Conservation (phyloP, 208 protist genomes). For the Phytomonas sp. region DNA sequence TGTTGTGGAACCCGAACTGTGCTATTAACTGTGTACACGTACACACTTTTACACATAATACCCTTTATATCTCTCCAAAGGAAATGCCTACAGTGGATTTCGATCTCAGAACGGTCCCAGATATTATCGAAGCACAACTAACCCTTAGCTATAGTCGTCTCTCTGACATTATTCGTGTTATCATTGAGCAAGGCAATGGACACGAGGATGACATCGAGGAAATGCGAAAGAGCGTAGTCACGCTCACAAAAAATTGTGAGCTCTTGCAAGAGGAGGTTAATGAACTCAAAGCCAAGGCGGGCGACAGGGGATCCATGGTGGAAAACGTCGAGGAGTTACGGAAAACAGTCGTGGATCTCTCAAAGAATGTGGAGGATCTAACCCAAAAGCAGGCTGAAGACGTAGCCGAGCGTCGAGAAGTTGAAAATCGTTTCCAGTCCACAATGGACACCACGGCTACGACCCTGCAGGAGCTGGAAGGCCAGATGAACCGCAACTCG, state of each 20-base stretch:
- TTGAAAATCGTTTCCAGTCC: too few relatives aligned
- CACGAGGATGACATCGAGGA: constrained; percentile 74
- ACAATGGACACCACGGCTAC: constrained; percentile 2
- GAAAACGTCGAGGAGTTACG: constrained; percentile 14
- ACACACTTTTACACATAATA: not conserved
- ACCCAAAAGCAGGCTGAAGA: constrained; percentile 13
- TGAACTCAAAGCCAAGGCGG: constrained; percentile 15
- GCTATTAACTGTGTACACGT: too few relatives aligned
- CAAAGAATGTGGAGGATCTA: constrained; percentile 6
- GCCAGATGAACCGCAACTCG: constrained; percentile 9
- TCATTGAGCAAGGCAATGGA: constrained; percentile 78
- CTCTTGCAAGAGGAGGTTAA: constrained; percentile 10
- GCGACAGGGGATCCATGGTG: constrained; percentile 10
- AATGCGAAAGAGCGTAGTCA: constrained; percentile 35
- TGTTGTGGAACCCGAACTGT: too few relatives aligned
- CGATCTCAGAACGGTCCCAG: constrained; percentile 64
- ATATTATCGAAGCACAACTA: constrained; percentile 88
- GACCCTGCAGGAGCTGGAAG: constrained; percentile 13
- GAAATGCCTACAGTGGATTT: constrained; percentile 63
- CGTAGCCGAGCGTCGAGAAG: constrained; percentile 5
- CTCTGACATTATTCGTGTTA: constrained; percentile 60
- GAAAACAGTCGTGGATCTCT: constrained; percentile 1
- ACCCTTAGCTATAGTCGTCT: constrained; percentile 86
- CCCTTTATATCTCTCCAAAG: not conserved
- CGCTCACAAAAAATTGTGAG: constrained; percentile 23